Evolutionary conservation across 306 rosid species (phyloP).

Genomic region (Citrullus mucosospermus): DNA sequence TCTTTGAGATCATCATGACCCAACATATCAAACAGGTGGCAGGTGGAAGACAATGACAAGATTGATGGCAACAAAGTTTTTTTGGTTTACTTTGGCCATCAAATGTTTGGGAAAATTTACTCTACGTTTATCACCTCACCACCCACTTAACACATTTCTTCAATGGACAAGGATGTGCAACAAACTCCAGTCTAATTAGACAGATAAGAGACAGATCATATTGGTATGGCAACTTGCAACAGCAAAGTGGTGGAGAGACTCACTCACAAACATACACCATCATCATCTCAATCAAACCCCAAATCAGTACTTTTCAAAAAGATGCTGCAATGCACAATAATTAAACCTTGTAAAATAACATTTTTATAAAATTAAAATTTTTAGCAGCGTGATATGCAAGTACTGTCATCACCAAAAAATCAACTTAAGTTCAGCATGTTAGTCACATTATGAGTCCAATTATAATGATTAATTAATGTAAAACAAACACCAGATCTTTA

Average conservation of each 20-base stretch:
- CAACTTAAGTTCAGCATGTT: not conserved
- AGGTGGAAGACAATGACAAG: constrained; percentile 28
- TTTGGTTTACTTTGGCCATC: constrained; percentile 13
- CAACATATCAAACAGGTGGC: constrained; percentile 7
- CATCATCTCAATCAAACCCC: constrained; percentile 1
- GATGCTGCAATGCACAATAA: not conserved
- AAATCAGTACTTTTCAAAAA: not conserved
- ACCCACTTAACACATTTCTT: constrained; percentile 14
- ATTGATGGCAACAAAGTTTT: constrained; percentile 29
- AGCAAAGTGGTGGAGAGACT: constrained; percentile 13
- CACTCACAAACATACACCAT: not conserved
- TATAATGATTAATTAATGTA: constrained; percentile 1
- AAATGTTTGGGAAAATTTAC: not conserved
- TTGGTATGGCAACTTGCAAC: constrained; percentile 20
- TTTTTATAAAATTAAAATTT: not conserved
- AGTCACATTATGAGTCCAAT: not conserved
- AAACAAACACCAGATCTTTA: not conserved
- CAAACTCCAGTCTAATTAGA: constrained; percentile 15
- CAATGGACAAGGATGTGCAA: constrained; percentile 16
- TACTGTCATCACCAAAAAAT: not conserved
- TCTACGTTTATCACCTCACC: not conserved
- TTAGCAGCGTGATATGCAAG: not conserved
- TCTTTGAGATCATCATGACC: not conserved
- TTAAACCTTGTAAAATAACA: not conserved
- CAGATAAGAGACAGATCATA: constrained; percentile 16